Base-by-base conservation (phyloP, 2,329 filamentous ascomycete genomes). In the Microsporum ferrugineum region DNA sequence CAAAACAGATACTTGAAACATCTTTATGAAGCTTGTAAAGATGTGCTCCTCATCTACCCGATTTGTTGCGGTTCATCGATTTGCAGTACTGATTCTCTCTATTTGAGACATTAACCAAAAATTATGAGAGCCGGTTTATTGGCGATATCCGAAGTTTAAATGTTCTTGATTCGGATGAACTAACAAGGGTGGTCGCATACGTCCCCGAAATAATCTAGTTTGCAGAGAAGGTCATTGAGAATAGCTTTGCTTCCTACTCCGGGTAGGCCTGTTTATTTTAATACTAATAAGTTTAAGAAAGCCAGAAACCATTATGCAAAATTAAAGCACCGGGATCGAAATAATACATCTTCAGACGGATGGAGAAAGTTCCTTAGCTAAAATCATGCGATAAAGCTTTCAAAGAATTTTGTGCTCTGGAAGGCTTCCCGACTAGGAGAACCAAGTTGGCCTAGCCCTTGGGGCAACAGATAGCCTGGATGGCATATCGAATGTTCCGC, bases 401-500 rank as follows among this genome's bases (percentile, higher is more conserved):
- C 38, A 12, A 41, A 14, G 12, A 41, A 41, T 14, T 41, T 41
- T 41, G 38, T 14, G 12, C 38, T 41, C 38, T 41, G 38, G 38
- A n/a, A 41, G 2, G 38, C 38, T 14, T 41, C 38, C 10, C 7
- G 38, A 3, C 14, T 14, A 0, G 82, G 82, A 45, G 92, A 97
- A 78, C 92, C 92, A 0, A 88, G 84, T 65, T 97, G 92, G 92
- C 80, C 85, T 3, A 92, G 88, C 67, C 85, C 85, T 2, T 97
- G 91, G 91, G 91, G 92, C 3, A 80, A 85, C 61, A 91, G 91
- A 3, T 81, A 92, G 49, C 92, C 92, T 0, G 92, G 92, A 23
- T 97, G 91, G 92, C 92, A 96, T 71, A 96, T 96, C 69, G 91
- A 96, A 77, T 96, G 91, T 84, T 91, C 88, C 0, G 91, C 91